Evolutionary conservation across 2,329 filamentous ascomycete species (phyloP).

Genomic region (Fusarium tanahbumbuense): DNA sequence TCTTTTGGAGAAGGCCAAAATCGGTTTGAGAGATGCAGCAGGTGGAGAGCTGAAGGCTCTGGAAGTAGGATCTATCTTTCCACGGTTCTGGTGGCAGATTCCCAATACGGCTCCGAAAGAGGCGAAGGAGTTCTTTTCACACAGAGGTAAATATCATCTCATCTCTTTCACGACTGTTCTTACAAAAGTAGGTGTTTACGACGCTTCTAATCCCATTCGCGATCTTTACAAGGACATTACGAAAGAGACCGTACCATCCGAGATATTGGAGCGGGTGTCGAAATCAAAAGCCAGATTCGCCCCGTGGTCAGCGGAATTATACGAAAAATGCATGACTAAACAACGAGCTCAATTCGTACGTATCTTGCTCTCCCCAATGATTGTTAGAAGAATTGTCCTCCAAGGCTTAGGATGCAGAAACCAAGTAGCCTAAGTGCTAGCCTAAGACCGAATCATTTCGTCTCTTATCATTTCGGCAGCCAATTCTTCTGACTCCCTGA

Average conservation of each 20-base stretch:
- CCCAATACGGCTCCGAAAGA: constrained; percentile 4
- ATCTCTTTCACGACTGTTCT: accelerated
- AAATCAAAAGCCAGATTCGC: constrained; percentile 34
- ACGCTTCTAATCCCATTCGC: background rate
- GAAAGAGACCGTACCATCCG: constrained; percentile 8
- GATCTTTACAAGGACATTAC: constrained; percentile 40
- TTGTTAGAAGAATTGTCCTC: too few relatives aligned
- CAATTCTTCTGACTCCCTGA: too few relatives aligned
- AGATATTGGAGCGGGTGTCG: constrained; percentile 33
- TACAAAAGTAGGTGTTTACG: constrained; percentile 8
- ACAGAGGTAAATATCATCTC: constrained; percentile 10
- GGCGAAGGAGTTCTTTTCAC: constrained; percentile 35
- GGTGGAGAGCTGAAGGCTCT: constrained; percentile 18
- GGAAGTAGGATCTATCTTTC: constrained; percentile 35
- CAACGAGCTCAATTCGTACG: constrained; percentile 38
- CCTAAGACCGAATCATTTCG: too few relatives aligned
- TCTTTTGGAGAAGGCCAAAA: constrained; percentile 21
- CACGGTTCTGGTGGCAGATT: constrained; percentile 42
- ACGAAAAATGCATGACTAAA: constrained; percentile 42
- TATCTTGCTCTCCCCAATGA: background rate
- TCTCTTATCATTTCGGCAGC: too few relatives aligned
- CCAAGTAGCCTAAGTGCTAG: too few relatives aligned
- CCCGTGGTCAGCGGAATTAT: constrained; percentile 40
- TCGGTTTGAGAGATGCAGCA: background rate
- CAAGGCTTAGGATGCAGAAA: too few relatives aligned